Evolutionary conservation across 805 yeast species (phyloP).

Genomic region (Zygosaccharomyces siamensis): DNA sequence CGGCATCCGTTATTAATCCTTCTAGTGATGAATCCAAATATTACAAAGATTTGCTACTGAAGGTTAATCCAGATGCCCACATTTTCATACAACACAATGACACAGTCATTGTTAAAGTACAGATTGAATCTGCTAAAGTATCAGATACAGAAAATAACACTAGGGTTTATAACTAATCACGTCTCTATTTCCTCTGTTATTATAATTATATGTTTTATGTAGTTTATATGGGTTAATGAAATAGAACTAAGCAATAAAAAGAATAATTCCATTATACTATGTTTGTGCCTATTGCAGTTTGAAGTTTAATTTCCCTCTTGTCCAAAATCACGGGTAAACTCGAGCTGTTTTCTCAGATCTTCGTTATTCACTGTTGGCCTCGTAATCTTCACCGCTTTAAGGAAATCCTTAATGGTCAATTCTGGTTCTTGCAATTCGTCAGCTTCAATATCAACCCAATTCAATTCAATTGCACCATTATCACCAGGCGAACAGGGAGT

Average conservation of each 20-base stretch:
- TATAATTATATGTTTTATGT: background rate
- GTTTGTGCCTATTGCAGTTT: conserved; percentile 1
- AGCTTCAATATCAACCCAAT: conserved; percentile 87
- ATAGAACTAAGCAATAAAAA: background rate
- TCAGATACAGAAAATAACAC: conserved; percentile 70
- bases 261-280: background rate
- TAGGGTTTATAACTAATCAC: conserved; percentile 27
- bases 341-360: conserved; percentile 76
- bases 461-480: conserved; percentile 74
- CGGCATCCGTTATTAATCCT: conserved; percentile 50
- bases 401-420: conserved; percentile 83
- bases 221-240: background rate
- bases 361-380: conserved; percentile 90
- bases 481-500: conserved; percentile 99
- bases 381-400: conserved; percentile 84
- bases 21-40: conserved; percentile 48
- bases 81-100: conserved; percentile 62
- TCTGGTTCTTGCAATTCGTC: conserved; percentile 89
- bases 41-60: conserved; percentile 57
- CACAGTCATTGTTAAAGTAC: conserved; percentile 60
- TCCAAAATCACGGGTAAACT: conserved; percentile 92
- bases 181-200: background rate
- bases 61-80: conserved; percentile 63
- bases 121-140: conserved; percentile 63
- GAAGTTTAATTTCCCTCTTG: conserved; percentile 77